Base-by-base conservation (phyloP, 1,284 basidiomycete species). In the Irpex sp. region DNA sequence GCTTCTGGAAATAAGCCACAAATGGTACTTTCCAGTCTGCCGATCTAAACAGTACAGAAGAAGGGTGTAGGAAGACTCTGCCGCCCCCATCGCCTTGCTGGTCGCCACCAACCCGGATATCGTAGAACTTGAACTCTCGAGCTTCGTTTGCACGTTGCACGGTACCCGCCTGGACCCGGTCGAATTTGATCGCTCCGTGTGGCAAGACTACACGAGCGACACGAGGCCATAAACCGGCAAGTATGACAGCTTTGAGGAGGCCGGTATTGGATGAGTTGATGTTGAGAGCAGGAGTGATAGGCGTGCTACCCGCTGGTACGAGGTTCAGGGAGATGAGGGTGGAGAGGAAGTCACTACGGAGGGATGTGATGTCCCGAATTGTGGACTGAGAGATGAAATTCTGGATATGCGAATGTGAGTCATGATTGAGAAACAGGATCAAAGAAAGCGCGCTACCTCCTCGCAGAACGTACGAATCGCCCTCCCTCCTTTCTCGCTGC, bases 1-100 rank as follows among this genome's bases (percentile, higher is more conserved):
- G 85, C 74, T 94, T 93, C 67, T 85, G 79, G 74, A 96, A 97
- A 70, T 91, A 95, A 5, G 88, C 84, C 55, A 96, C 71, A 72
- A 94, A 94, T 3, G 87, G 88, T 36, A 86, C 82, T 60, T 86
- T 88, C 86, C 93, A 94, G 35, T 80, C 80, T 28, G 83, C 80
- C 63, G 85, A 84, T 53, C 79, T 79, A 72, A 98, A 98, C 36
- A 96, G 77, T 6, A 92, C 81, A 56, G 92, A 95, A 16, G 81
- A 82, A 1, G 95, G 94, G 70, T 96, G 94, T 49, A 94, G 71
- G 73, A 94, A 94, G 1, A 94, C 89, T 7, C 91, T 79, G 8
- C 52, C 52, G 2, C 52, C 52, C 7, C 52, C 52, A 21, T 28
- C 49, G 21, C 52, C 14, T 36, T 54, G 52, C 18, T 51, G 49